Conservation (phyloP, 352 stramenopile species). For the Blastocystis sp. region DNA sequence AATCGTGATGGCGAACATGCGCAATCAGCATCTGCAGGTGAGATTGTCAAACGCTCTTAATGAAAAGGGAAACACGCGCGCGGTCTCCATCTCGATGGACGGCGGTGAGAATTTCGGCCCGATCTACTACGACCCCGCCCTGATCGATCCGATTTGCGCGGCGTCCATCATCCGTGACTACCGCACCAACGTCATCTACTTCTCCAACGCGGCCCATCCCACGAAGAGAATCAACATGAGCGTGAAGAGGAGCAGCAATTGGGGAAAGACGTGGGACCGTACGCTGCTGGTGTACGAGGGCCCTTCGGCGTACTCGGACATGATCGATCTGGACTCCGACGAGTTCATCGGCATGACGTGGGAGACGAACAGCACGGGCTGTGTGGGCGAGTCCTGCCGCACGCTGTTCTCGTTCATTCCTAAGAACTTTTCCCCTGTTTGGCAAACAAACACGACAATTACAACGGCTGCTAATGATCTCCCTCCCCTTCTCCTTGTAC, state of each 20-base stretch:
- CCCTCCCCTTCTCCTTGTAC: conserved; percentile 91
- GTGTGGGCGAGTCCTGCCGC: conserved; percentile 10
- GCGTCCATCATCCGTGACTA: conserved; percentile 47
- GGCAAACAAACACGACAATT: conserved; percentile 54
- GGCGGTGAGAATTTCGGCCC: conserved; percentile 2
- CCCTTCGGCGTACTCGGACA: conserved; percentile 36
- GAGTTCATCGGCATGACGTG: conserved; percentile 20
- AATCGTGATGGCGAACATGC: conserved; percentile 39
- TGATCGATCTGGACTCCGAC: conserved; percentile 24
- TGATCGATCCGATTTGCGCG: conserved; percentile 25
- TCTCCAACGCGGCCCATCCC: conserved; percentile 34
- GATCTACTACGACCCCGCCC: background rate
- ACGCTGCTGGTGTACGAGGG: conserved; percentile 24
- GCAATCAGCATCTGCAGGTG: conserved; percentile 21
- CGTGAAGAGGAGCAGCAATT: background rate
- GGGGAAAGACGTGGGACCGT: background rate
- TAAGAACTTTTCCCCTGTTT: conserved; percentile 47
- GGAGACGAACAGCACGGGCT: conserved; percentile 42
- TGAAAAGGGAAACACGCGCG: background rate
- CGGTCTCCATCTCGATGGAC: background rate
- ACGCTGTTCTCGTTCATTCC: conserved; percentile 46
- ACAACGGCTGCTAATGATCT: conserved; percentile 79
- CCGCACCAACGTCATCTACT: conserved; percentile 4
- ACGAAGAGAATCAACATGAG: conserved; percentile 1
- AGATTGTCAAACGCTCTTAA: background rate